Base-by-base conservation (phyloP, 2,329 filamentous ascomycete species). In the Alternaria dauci region DNA sequence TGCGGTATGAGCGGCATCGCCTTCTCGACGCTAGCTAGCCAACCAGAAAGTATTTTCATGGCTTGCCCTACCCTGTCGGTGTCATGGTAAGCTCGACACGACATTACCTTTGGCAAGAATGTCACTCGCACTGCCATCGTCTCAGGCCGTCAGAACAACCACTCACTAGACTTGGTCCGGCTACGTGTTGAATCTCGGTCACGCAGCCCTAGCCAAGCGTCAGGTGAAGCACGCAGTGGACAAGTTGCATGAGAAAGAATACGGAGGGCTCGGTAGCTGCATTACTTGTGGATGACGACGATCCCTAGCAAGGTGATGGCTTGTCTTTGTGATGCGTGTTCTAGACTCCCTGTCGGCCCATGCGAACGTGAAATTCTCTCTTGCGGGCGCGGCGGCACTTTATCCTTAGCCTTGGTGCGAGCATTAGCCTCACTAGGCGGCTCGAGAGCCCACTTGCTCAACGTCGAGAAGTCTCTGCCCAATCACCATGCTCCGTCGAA, bases 321-420 rank as follows among this genome's bases (percentile, higher is more conserved):
- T 43, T 41, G 58, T 44, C 55, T 68, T 43, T 46, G 52, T 66
- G 61, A 55, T 65, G 62, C 63, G 59, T 66, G 74, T 74, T 77
- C 75, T 76, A 77, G 75, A 76, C 72, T 73, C 62, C 48, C 59
- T 59, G 63, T 67, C 68, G 66, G 50, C 54, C 61, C 25, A 67
- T 56, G 58, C 67, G 65, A 70, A 76, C 65, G 57, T 65, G 62
- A 64, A 70, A 63, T 68, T 69, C 65, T 68, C 65, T 67, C 65
- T 67, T 67, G 64, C 66, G 69, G 70, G 54, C 65, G 67, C 56
- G 57, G 65, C 70, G 67, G 68, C 66, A 67, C 54, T 61, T 67
- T 58, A 67, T 65, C 66, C 65, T 69, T 36, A 61, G 14, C 20
- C 46, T n/a, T 34, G 64, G 61, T 66, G 67, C 67, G 59, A 61